Evolutionary conservation across 2,329 filamentous ascomycete genomes (phyloP), one percentile per base, ranked within the genome.

Genomic region (Raffaelea albimanens): DNA sequence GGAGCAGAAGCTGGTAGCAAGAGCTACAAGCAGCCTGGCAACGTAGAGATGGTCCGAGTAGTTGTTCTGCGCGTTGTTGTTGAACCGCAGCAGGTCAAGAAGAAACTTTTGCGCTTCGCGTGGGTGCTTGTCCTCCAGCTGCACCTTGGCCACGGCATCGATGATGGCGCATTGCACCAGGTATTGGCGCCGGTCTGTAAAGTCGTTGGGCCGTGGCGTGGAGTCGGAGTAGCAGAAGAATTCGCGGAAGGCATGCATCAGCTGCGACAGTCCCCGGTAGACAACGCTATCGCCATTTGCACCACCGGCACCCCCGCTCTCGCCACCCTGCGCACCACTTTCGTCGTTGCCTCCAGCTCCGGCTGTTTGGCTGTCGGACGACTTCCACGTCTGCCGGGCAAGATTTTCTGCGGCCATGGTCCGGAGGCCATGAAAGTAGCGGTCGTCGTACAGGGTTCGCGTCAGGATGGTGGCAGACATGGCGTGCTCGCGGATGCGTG

Each of bases 371-470:
- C 43, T 43, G 16, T 50, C 54, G 11, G 47, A 44, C 29, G 45
- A 39, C 40, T 52, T 55, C 56, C 55, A 57, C 19, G 86, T 85
- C 60, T 94, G 88, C 46, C 80, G 81, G 8, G 87, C 80, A 31
- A 98, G 70, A 43, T 85, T 83, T 46, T 84, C 73, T 2, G 88
- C 87, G 8, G 93, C 93, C 72, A 93, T 83, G 4, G 82, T 82
- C 20, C 93, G 83, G 56, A 98, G 91, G 9, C 90, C 91, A 61
- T 96, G 83, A 60, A 93, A 98, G 63, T 98, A 98, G 36, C 93
- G 82, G 42, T 76, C 77, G 63, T 98, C 93, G 73, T 96, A 85
- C 23, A 97, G 70, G 0, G 93, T 98, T 45, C 93, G 81, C 16
- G 89, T 78, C 36, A 97, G 76, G 53, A 97, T 90, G 0, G 89